These are phyloP conservation scores for rapeseed (Brassica napus) DNA, from an alignment of 345 rosid genomes.

Conservation along the genomic window DNA sequence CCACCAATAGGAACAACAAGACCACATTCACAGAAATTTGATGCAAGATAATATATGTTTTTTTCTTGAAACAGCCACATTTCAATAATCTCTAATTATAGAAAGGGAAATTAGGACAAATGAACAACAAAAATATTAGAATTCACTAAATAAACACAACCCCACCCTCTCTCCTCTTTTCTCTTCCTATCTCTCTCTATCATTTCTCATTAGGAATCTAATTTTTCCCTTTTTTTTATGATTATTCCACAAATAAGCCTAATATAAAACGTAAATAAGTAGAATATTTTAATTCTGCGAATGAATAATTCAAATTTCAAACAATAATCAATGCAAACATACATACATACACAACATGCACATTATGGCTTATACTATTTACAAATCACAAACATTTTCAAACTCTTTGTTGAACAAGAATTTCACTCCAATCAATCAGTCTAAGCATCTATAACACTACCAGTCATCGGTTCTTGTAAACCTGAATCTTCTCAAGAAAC, in stretches of 20 bases:
- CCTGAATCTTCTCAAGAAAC: constrained; percentile 15
- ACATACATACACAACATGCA: constrained; percentile 6
- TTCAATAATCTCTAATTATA: too few relatives aligned
- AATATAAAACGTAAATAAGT: too few relatives aligned
- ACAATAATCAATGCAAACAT: constrained; percentile 11
- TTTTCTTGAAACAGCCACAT: too few relatives aligned
- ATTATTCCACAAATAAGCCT: too few relatives aligned
- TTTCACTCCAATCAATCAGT: background rate
- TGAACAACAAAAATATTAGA: too few relatives aligned
- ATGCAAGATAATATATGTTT: background rate
- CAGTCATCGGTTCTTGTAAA: constrained; percentile 28
- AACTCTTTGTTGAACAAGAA: constrained; percentile 17
- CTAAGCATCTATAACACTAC: constrained; percentile 9
- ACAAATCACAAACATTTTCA: background rate
- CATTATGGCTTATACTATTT: background rate
- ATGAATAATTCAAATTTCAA: background rate
- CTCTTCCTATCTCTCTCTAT: too few relatives aligned
- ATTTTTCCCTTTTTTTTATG: too few relatives aligned
- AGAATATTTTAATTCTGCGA: background rate
- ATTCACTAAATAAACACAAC: too few relatives aligned
- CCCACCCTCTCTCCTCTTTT: too few relatives aligned
- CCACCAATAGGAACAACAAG: background rate
- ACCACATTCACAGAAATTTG: background rate
- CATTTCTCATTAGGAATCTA: too few relatives aligned
- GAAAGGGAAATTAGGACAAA: too few relatives aligned